Conservation (phyloP, 2,329 filamentous ascomycete species). For the Aureobasidium sp. region DNA sequence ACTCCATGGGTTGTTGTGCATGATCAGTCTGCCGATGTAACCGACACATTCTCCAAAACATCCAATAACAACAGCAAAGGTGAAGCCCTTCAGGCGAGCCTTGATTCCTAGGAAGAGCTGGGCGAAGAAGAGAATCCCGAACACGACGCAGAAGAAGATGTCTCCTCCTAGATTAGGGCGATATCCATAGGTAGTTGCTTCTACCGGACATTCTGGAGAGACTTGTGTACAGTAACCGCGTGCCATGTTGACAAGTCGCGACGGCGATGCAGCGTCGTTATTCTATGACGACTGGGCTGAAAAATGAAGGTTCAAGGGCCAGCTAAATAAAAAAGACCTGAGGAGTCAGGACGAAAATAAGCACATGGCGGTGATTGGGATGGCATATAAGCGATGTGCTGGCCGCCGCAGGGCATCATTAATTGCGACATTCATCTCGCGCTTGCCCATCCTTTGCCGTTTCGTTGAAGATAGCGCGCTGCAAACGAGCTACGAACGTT, state of each 20-base stretch:
- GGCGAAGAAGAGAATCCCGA: conserved; percentile 29
- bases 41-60: conserved; percentile 37
- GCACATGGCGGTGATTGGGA: background rate
- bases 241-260: background rate
- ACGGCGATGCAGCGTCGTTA: background rate
- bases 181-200: conserved; percentile 36
- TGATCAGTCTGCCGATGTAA: conserved; percentile 37
- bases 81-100: conserved; percentile 35
- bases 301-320: background rate
- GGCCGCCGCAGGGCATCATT: background rate
- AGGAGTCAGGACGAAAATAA: background rate
- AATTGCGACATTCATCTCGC: conserved; percentile 12
- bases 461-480: conserved; percentile 10
- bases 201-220: conserved; percentile 29
- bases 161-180: conserved; percentile 33
- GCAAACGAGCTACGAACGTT: conserved; percentile 1
- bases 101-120: conserved; percentile 30
- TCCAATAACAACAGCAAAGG: conserved; percentile 34
- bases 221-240: conserved; percentile 23
- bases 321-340: background rate
- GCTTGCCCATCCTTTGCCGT: conserved; percentile 11
- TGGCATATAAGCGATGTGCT: background rate
- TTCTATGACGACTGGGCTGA: background rate
- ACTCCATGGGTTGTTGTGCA: conserved; percentile 35
- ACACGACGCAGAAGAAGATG: conserved; percentile 33